Percentiles rank a stretch among this genome's conserved stretches.
Evolutionary conservation across 257 asterid genomes (phyloP).

Genomic region (Capsicum chinense): DNA sequence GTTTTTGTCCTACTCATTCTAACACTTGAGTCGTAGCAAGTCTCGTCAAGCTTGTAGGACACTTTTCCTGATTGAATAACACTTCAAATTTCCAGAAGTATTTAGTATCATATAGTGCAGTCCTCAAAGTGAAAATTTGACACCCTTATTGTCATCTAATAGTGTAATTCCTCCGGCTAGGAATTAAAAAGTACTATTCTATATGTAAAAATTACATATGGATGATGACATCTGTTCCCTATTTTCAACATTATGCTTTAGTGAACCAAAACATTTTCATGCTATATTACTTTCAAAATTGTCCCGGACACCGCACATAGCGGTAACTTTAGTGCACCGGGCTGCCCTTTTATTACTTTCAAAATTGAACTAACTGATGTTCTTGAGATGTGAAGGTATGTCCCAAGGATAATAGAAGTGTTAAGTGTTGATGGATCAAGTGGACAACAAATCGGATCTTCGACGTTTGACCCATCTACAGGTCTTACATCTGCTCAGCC

Average conservation of each 20-base stretch:
- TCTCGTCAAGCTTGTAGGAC: neutral
- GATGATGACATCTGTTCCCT: conserved; percentile 6
- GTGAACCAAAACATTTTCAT: conserved; percentile 24
- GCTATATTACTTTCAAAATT: conserved; percentile 2
- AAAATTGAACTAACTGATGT: neutral
- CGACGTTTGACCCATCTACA: conserved; percentile 65
- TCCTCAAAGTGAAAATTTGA: neutral
- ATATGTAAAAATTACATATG: neutral
- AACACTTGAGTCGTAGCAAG: neutral
- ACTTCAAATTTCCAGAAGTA: neutral
- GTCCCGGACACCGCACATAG: too few relatives aligned
- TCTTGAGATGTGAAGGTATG: conserved; percentile 53
- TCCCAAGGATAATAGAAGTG: conserved; percentile 82
- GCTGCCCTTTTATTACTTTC: neutral
- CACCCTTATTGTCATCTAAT: neutral
- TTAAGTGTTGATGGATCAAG: conserved; percentile 83
- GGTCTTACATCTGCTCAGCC: conserved; percentile 43
- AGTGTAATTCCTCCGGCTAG: conserved; percentile 14
- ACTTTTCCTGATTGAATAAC: neutral
- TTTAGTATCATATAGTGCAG: neutral
- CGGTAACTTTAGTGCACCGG: too few relatives aligned
- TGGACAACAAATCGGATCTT: conserved; percentile 74
- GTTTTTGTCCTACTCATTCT: too few relatives aligned
- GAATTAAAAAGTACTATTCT: conserved; percentile 1
- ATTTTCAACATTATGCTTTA: neutral